Conservation (phyloP, 108 stramenopile genomes). For the Aurantiochytrium sp. region DNA sequence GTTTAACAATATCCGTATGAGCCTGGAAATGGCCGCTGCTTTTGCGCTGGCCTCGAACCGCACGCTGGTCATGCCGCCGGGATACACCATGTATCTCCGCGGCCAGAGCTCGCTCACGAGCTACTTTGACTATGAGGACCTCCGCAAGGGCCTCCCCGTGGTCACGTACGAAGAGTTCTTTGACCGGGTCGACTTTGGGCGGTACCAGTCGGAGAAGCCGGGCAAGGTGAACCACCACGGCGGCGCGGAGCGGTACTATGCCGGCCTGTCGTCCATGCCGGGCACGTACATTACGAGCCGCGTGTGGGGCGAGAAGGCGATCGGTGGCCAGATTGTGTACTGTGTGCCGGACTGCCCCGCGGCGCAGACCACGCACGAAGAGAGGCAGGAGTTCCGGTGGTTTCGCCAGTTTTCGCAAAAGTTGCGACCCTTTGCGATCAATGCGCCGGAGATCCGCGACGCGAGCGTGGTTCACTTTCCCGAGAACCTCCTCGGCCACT, state of each 20-base stretch:
- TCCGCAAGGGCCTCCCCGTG: not conserved
- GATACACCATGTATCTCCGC: not conserved
- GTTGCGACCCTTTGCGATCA: not conserved
- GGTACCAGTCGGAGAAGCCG: not conserved
- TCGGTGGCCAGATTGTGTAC: slow-evolving; percentile 18
- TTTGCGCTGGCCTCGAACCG: not conserved
- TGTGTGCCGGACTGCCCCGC: not conserved
- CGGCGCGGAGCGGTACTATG: not conserved
- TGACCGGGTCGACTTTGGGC: slow-evolving; percentile 9
- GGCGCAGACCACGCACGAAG: not conserved
- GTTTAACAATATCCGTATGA: slow-evolving; percentile 25
- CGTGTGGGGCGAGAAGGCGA: not conserved
- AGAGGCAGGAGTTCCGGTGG: not conserved
- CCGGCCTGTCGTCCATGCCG: not conserved
- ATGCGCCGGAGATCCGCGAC: not conserved
- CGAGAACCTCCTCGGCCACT: not conserved
- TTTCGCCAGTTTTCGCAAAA: not conserved
- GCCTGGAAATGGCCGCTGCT: slow-evolving; percentile 26
- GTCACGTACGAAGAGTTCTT: slow-evolving; percentile 14
- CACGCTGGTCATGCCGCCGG: slow-evolving; percentile 16
- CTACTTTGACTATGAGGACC: slow-evolving; percentile 26
- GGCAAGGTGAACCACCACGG: not conserved
- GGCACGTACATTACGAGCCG: not conserved
- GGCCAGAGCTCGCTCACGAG: not conserved
- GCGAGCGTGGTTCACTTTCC: not conserved